Evolutionary conservation across 2,329 filamentous ascomycete genomes (phyloP).

Genomic region (Penicillium italicum): DNA sequence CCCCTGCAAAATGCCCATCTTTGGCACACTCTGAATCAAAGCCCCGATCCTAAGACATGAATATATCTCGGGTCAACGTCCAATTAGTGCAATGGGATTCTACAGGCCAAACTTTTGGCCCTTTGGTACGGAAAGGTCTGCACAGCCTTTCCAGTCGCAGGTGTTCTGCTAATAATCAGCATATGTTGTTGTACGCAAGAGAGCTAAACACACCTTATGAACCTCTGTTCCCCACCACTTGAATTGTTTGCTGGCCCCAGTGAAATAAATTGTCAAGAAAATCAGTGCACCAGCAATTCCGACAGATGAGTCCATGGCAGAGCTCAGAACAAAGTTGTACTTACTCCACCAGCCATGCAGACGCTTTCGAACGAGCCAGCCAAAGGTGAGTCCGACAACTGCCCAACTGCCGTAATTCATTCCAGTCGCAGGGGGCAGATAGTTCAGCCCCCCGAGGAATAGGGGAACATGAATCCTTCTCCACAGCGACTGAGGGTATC

Average conservation of each 20-base stretch:
- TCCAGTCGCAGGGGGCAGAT: slow-evolving; percentile 63
- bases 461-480: slow-evolving; percentile 63
- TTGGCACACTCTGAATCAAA: background rate
- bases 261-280: slow-evolving; percentile 29
- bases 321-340: slow-evolving; percentile 70
- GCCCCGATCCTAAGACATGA: background rate
- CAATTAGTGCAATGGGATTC: background rate
- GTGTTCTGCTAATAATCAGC: slow-evolving; percentile 17
- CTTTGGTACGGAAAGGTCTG: slow-evolving; percentile 16
- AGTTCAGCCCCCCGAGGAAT: slow-evolving; percentile 59
- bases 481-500: slow-evolving; percentile 58
- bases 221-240: slow-evolving; percentile 29
- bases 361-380: slow-evolving; percentile 58
- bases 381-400: slow-evolving; percentile 60
- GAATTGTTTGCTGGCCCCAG: slow-evolving; percentile 21
- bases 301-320: slow-evolving; percentile 55
- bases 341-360: slow-evolving; percentile 67
- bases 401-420: slow-evolving; percentile 68
- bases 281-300: slow-evolving; percentile 27
- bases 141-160: slow-evolving; percentile 25
- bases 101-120: slow-evolving; percentile 16
- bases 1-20: background rate
- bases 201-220: slow-evolving; percentile 17
- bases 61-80: background rate
- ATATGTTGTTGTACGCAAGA: background rate